phyloP scores from a whole-genome alignment of 163 green algal genomes.

The Trebouxiophyceae sp. region DNA sequence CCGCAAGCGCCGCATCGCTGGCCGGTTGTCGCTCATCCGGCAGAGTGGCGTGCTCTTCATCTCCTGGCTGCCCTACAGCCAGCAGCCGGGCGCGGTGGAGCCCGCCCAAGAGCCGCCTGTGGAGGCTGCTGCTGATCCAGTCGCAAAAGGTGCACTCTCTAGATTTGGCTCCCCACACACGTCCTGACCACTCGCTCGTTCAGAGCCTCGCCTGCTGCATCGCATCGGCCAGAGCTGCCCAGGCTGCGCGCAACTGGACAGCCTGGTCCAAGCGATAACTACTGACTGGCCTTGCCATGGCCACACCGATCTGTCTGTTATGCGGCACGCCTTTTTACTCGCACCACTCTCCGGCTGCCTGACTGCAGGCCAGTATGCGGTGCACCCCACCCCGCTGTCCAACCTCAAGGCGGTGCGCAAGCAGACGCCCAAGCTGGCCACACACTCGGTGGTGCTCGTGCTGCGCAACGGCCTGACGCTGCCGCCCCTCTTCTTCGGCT shows the following conservation, averaged over 20 bases:
- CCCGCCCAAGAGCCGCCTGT: no score
- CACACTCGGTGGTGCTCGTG: conserved; percentile 48
- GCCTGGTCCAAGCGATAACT: background rate
- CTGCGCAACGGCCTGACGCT: conserved; percentile 52
- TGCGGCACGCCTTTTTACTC: background rate
- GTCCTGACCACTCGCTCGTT: conserved; percentile 16
- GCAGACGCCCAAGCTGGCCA: conserved; percentile 39
- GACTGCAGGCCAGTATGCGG: conserved; percentile 41
- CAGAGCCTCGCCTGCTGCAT: background rate
- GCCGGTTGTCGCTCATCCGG: conserved; percentile 34
- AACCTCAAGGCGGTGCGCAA: conserved; percentile 51
- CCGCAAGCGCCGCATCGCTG: conserved; percentile 34
- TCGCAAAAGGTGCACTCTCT: no score
- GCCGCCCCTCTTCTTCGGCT: conserved; percentile 53
- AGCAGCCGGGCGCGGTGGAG: background rate
- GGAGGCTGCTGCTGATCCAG: no score
- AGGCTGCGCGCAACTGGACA: background rate
- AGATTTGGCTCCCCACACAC: conserved; percentile 16
- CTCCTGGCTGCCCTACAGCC: conserved; percentile 38
- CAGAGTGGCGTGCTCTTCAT: conserved; percentile 40
- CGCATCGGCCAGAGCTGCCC: background rate
- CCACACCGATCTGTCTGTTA: no score
- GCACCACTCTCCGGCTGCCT: background rate
- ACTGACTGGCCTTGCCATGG: no score
- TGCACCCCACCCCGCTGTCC: conserved; percentile 62